These are phyloP conservation scores for Carnegiea gigantea DNA, from an alignment of 179 eudicot species.

Conservation along the genomic window DNA sequence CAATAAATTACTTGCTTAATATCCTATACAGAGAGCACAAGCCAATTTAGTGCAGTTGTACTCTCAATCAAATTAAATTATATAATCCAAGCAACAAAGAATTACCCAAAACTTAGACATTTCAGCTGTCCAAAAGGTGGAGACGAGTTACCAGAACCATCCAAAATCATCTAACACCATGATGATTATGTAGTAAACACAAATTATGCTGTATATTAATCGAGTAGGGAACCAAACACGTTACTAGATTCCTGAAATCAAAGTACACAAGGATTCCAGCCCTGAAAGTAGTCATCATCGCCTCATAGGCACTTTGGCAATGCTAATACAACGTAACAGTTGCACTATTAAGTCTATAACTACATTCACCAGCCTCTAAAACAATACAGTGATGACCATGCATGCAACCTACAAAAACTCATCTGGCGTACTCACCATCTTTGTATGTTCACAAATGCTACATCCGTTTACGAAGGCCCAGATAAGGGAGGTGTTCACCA, in stretches of 20 bases:
- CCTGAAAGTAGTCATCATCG: neutral
- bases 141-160: too few relatives aligned
- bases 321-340: neutral
- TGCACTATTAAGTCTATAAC: conserved; percentile 11
- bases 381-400: conserved; percentile 8
- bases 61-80: too few relatives aligned
- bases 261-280: neutral
- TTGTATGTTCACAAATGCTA: conserved; percentile 22
- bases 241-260: neutral
- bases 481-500: conserved; percentile 16
- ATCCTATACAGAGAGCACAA: too few relatives aligned
- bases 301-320: neutral
- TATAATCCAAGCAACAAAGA: too few relatives aligned
- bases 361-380: conserved; percentile 12
- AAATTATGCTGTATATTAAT: neutral
- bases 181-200: neutral
- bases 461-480: conserved; percentile 18
- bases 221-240: neutral
- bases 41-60: too few relatives aligned
- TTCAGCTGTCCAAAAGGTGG: too few relatives aligned
- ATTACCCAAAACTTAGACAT: too few relatives aligned
- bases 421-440: conserved; percentile 15
- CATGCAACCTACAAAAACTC: conserved; percentile 19
- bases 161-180: neutral
- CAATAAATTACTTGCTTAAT: too few relatives aligned